Evolutionary conservation across 129 eudicot species (phyloP).

Genomic region (Glebionis coronaria): DNA sequence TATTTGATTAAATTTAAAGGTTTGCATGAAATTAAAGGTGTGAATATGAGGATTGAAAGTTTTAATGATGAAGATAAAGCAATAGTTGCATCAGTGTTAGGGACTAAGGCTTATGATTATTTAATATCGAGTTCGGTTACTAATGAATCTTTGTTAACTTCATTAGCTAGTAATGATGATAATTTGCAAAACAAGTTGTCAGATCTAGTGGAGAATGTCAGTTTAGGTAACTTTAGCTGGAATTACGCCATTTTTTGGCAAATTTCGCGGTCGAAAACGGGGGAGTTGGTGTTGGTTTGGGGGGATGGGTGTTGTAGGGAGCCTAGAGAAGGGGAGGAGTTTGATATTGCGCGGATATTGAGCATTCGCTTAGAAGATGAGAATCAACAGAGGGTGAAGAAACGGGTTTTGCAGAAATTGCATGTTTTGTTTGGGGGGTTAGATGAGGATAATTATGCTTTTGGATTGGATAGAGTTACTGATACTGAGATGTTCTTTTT

Average conservation of each 20-base stretch:
- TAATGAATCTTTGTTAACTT: conserved; percentile 63
- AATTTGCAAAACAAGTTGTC: conserved; percentile 78
- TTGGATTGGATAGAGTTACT: conserved; percentile 82
- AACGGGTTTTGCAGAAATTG: conserved; percentile 68
- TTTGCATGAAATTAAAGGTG: conserved; percentile 38
- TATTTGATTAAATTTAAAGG: no score
- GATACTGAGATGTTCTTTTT: conserved; percentile 87
- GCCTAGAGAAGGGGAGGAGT: conserved; percentile 70
- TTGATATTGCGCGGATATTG: conserved; percentile 42
- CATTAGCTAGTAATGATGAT: conserved; percentile 54
- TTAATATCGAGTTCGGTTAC: conserved; percentile 62
- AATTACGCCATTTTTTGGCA: conserved; percentile 95
- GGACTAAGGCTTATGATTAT: conserved; percentile 72
- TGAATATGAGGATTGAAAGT: conserved; percentile 42
- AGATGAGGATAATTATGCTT: conserved; percentile 79
- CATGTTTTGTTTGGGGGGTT: conserved; percentile 61
- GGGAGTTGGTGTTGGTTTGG: conserved; percentile 88
- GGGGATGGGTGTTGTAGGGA: conserved; percentile 97
- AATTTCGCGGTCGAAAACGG: conserved; percentile 54
- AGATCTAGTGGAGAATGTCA: conserved; percentile 82
- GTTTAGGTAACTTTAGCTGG: conserved; percentile 63
- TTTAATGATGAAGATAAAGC: conserved; percentile 81
- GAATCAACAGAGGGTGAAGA: conserved; percentile 65
- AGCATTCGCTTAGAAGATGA: conserved; percentile 58
- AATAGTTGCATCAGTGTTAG: conserved; percentile 68